Evolutionary conservation across 2,329 filamentous ascomycete genomes (phyloP), one percentile per base, ranked within the genome.

Genomic region (Penicillium sp.): DNA sequence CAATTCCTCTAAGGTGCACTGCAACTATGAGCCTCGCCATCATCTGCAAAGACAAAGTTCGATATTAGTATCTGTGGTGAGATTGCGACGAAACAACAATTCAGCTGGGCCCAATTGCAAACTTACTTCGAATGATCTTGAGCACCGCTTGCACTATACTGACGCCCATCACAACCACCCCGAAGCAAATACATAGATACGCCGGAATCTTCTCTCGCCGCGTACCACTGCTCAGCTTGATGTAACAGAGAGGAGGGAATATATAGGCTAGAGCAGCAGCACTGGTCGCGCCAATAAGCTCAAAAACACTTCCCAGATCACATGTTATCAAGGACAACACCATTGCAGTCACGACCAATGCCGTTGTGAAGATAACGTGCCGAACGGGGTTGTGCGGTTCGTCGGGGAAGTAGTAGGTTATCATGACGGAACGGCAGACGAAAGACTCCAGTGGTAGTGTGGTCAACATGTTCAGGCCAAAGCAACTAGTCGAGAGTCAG

Each of bases 391-490:
- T 87, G 77, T 92, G 96, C 0, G 89, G 88, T 63, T 90, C 83
- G 55, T 82, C 77, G 1, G 84, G 82, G 62, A 86, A 88, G 73
- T 83, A 88, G 70, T 96, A 97, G 61, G 90, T 91, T 64, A 90
- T 84, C 90, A 97, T 96, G 61, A 97, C 92, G 75, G 97, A 94
- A 68, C 94, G 86, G 75, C 94, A 99, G 52, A 99, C 94, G 73
- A 99, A 99, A 16, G 91, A 92, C 79, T 99, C 94, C 57, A 99
- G 87, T 0, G 94, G 94, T 35, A 99, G 80, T 1, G 94, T 97
- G 14, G 94, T 97, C 67, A 99, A 85, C 94, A 99, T 99, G 80
- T 99, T 99, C 63, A 99, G 83, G 2, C 94, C 94, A 70, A 99
- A 97, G 76, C 91, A 97, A 48, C 80, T 82, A 59, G 17, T 35